Conservation (phyloP, 768 basidiomycete genomes). For the Coprinopsis sp. region DNA sequence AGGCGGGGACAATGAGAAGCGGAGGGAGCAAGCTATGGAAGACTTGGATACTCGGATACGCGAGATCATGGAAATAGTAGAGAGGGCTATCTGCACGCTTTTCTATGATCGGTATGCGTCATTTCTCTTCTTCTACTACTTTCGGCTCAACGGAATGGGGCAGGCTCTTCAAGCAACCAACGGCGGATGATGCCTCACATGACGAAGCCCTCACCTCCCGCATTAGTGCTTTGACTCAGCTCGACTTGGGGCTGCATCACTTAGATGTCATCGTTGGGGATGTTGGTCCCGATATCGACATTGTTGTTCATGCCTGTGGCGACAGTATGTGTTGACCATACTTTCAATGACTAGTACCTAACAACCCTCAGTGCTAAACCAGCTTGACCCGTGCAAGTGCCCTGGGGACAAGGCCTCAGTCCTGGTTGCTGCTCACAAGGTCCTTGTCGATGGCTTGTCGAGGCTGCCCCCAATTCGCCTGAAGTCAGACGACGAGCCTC, state of each 20-base stretch:
- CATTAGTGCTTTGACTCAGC: constrained; percentile 85
- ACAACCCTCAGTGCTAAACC: constrained; percentile 26
- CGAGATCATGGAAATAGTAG: constrained; percentile 67
- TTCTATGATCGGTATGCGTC: constrained; percentile 75
- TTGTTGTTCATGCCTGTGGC: constrained; percentile 70
- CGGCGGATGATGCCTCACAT: constrained; percentile 71
- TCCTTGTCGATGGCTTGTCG: constrained; percentile 79
- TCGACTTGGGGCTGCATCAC: constrained; percentile 85
- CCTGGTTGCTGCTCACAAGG: constrained; percentile 79
- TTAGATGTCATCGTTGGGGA: constrained; percentile 79
- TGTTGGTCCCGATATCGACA: constrained; percentile 46
- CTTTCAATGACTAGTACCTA: not conserved
- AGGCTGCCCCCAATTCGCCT: constrained; percentile 69
- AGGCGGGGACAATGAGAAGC: constrained; percentile 29
- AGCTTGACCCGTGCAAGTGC: constrained; percentile 39
- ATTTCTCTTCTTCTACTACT: not conserved
- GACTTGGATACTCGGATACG: constrained; percentile 45
- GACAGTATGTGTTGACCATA: constrained; percentile 51
- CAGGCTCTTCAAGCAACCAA: constrained; percentile 72
- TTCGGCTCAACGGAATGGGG: too few relatives aligned
- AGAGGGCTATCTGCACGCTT: constrained; percentile 61
- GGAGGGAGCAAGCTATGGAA: constrained; percentile 28
- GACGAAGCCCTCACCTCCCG: constrained; percentile 88
- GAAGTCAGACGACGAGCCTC: constrained; percentile 40
- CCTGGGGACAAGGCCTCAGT: constrained; percentile 78